phyloP scores from a whole-genome alignment of 768 basidiomycete species.

The Nevesoporus exiguus region DNA sequence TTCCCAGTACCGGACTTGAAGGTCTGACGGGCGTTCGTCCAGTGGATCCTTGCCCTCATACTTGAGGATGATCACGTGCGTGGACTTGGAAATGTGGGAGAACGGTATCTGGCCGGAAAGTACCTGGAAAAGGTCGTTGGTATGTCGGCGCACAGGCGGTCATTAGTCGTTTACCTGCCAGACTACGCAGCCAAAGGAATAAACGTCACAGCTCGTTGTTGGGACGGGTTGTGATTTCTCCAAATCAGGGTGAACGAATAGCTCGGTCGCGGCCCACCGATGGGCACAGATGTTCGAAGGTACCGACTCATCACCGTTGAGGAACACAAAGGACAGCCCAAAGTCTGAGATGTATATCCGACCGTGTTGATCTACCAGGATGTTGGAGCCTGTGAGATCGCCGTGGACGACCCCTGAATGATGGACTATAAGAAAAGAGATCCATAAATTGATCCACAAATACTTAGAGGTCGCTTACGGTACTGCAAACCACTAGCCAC shows the following conservation, averaged over 20 bases:
- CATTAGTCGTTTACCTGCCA: conserved; percentile 7
- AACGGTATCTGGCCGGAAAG: conserved; percentile 13
- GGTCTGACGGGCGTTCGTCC: conserved; percentile 7
- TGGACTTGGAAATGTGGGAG: conserved; percentile 2
- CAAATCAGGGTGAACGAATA: conserved; percentile 12
- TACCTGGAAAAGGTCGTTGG: conserved; percentile 2
- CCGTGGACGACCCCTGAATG: conserved; percentile 10
- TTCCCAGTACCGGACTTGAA: conserved; percentile 1
- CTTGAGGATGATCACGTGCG: conserved; percentile 16
- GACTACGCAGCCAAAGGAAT: conserved; percentile 12
- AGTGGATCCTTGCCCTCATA: conserved; percentile 14
- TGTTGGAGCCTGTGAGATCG: conserved; percentile 15
- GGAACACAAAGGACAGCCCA: conserved; percentile 5
- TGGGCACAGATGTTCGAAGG: conserved; percentile 7
- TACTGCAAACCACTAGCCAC: conserved; percentile 11
- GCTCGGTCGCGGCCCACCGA: conserved; percentile 11
- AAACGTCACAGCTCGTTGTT: conserved; percentile 8
- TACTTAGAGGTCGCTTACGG: conserved; percentile 2
- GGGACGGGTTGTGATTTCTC: conserved; percentile 1
- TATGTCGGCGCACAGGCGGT: neutral
- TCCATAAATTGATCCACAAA: neutral
- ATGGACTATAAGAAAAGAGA: conserved; percentile 3
- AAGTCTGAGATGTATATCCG: conserved; percentile 15
- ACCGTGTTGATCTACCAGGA: conserved; percentile 6
- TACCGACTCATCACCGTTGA: neutral